Evolutionary conservation across 192 early-diverging fungal genomes (phyloP).

Genomic region (Coemansia sp.): DNA sequence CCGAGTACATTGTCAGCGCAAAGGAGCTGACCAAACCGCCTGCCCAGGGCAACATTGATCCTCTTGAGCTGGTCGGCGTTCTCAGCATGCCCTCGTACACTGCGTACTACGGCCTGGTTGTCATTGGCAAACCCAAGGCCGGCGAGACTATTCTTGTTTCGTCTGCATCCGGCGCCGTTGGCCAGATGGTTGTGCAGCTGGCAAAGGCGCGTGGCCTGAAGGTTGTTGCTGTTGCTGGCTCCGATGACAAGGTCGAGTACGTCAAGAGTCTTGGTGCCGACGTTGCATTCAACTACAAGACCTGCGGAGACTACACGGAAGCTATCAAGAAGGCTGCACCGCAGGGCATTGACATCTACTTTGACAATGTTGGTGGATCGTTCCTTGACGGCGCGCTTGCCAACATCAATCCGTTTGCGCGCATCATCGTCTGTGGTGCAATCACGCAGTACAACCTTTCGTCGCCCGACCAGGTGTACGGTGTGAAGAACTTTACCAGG

Average conservation of each 20-base stretch:
- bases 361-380: constrained; percentile 79
- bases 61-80: constrained; percentile 44
- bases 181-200: constrained; percentile 75
- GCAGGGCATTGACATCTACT: constrained; percentile 84
- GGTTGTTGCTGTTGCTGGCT: constrained; percentile 81
- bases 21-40: constrained; percentile 51
- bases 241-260: constrained; percentile 77
- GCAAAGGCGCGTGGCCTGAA: constrained; percentile 68
- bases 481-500: constrained; percentile 60
- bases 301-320: constrained; percentile 43
- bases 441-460: constrained; percentile 68
- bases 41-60: constrained; percentile 1
- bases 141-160: constrained; percentile 82
- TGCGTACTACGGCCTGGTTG: constrained; percentile 65
- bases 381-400: constrained; percentile 69
- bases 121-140: constrained; percentile 68
- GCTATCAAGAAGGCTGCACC: constrained; percentile 65
- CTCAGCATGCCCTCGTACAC: constrained; percentile 82
- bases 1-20: constrained; percentile 57
- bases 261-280: constrained; percentile 72
- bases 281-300: constrained; percentile 92
- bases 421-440: constrained; percentile 74
- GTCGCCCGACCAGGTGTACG: constrained; percentile 46
- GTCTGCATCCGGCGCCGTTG: constrained; percentile 76
- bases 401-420: constrained; percentile 63